phyloP scores from a whole-genome alignment of 768 basidiomycete genomes.

The Naganishia vishniacii region DNA sequence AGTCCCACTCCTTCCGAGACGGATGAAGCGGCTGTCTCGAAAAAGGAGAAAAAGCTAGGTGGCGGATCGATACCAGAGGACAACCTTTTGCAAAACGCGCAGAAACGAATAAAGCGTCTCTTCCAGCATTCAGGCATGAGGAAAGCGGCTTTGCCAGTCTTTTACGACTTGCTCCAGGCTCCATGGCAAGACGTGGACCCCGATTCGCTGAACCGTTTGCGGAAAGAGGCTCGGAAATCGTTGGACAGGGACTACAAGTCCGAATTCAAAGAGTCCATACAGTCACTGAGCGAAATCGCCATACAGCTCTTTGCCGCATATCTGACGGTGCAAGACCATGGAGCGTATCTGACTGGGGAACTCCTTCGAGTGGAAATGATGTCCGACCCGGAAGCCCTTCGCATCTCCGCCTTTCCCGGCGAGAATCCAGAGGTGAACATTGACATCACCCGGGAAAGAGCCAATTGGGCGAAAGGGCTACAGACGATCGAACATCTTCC shows the following conservation, averaged over 20 bases:
- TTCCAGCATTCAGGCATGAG: neutral
- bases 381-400: neutral
- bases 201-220: neutral
- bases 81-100: neutral
- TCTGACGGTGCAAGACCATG: neutral
- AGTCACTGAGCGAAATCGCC: neutral
- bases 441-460: neutral
- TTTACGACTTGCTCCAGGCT: neutral
- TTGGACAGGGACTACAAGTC: neutral
- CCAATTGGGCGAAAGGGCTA: neutral
- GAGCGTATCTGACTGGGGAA: conserved; percentile 9
- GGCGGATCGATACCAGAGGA: neutral
- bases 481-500: neutral
- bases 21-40: too few species aligned
- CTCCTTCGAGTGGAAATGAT: conserved; percentile 1
- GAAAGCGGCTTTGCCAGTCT: neutral
- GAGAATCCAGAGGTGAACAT: neutral
- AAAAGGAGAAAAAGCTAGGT: too few species aligned
- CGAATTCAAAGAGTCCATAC: neutral
- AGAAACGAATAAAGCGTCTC: neutral
- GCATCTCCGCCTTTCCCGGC: conserved; percentile 10
- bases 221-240: neutral
- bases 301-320: neutral
- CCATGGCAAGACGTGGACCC: neutral
- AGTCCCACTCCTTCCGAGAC: too few species aligned